Base-by-base conservation (phyloP, 2,329 filamentous ascomycete genomes). In the Botrytis fragariae region DNA sequence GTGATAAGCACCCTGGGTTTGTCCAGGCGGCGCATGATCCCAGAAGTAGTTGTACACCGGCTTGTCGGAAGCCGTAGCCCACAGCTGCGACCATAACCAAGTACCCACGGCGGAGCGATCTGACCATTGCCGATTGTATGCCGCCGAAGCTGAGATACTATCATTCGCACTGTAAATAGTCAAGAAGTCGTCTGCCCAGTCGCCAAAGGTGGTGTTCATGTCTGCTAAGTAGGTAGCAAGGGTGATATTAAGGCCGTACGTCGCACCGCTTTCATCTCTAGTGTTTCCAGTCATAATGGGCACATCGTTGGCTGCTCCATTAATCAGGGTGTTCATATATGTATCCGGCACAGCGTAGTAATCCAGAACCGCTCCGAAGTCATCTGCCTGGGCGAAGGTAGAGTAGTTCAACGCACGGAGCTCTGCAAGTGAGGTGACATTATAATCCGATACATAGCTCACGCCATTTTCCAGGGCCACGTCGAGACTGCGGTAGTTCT, bases 231-330 rank as follows among this genome's bases (percentile, higher is more conserved):
- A 80, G 54, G 81, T 75, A 18, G 77, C 73, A 1, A 79, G 74
- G 16, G 78, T 80, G 75, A 78, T 78, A 69, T 81, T 81, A 16
- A 76, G 78, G 51, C 82, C 79, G 32, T 82, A 81, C 22, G 79
- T 79, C 35, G 79, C 69, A 8, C 57, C 68, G n/a, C 20, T 39
- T 37, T 70, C 68, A 61, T 70, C 68, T 44, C 44, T 39, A 1
- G 60, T 81, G 74, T 82, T 82, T 29, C 81, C 81, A 1, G 81
- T 82, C 32, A 82, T 78, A 22, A 82, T 74, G 8, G 82, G 81
- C 10, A 82, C 81, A 35, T 82, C 80, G 72, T 81, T 81, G 60
- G 79, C 80, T 0, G 79, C 77, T 0, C 79, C 80, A 4, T 35
- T 62, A 4, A 48, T 25, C 18, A 44, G 29, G 48, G 54, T 45